These are phyloP conservation scores for Ceratorhiza oryzae-sativae DNA, from an alignment of 1,284 basidiomycete species.

Conservation along the genomic window DNA sequence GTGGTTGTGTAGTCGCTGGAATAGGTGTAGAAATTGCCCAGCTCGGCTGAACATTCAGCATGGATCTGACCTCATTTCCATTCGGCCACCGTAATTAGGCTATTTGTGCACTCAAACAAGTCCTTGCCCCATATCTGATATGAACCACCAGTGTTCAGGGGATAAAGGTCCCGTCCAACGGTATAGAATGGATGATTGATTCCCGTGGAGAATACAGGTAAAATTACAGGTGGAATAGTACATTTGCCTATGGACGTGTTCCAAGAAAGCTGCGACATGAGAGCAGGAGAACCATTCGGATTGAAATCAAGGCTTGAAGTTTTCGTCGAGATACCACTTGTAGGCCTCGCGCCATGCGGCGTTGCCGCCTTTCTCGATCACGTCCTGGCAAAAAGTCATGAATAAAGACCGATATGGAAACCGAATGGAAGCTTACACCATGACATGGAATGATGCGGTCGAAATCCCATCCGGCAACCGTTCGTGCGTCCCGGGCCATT, in stretches of 20 bases:
- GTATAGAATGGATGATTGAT: too few relatives aligned
- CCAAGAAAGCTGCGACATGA: not conserved
- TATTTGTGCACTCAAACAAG: too few relatives aligned
- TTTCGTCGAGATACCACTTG: slow-evolving; percentile 46
- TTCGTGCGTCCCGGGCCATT: slow-evolving; percentile 74
- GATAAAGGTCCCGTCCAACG: too few relatives aligned
- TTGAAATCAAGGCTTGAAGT: slow-evolving; percentile 8
- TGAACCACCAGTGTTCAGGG: too few relatives aligned
- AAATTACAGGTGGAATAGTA: not conserved
- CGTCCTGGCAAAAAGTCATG: slow-evolving; percentile 65
- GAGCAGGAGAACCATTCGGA: not conserved
- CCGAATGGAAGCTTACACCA: slow-evolving; percentile 67
- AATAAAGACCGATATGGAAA: slow-evolving; percentile 29
- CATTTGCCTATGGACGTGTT: not conserved
- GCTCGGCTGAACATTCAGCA: too few relatives aligned
- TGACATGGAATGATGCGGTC: slow-evolving; percentile 92
- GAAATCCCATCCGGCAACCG: slow-evolving; percentile 84
- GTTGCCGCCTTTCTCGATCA: slow-evolving; percentile 79
- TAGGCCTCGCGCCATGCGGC: slow-evolving; percentile 66
- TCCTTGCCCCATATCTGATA: too few relatives aligned
- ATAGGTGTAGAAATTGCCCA: too few relatives aligned
- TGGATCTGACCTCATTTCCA: too few relatives aligned
- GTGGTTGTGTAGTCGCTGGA: too few relatives aligned
- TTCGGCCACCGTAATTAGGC: too few relatives aligned
- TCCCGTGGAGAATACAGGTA: not conserved